Percentiles rank a stretch among this genome's conserved stretches.
phyloP scores from a whole-genome alignment of 163 green algal genomes.

The Smithsoniella earleae region DNA sequence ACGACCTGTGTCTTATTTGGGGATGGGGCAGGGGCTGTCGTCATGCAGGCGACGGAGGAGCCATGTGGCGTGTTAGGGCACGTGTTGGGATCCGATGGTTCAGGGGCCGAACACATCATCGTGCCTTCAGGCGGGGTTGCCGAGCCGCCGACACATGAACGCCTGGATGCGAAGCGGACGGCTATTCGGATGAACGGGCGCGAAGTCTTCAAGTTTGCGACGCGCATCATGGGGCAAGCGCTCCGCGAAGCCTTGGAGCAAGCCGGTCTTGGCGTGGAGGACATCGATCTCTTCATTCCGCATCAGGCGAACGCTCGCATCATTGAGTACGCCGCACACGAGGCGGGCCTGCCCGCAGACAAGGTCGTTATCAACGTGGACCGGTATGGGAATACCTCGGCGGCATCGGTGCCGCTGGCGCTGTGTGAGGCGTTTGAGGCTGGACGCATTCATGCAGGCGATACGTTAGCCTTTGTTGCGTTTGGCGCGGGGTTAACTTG shows the following conservation, averaged over 20 bases:
- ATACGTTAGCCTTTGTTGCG: constrained; percentile 82
- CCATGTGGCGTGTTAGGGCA: too few relatives aligned
- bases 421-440: constrained; percentile 83
- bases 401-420: constrained; percentile 86
- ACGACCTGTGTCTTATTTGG: too few relatives aligned
- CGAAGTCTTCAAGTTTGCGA: constrained; percentile 98
- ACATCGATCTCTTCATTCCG: too few relatives aligned
- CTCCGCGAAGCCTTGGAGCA: constrained; percentile 60
- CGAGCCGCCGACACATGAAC: too few relatives aligned
- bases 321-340: constrained; percentile 72
- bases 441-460: constrained; percentile 67
- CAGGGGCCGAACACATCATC: constrained; percentile 81
- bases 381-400: constrained; percentile 94
- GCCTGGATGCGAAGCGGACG: too few relatives aligned
- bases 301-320: constrained; percentile 97
- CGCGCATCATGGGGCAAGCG: constrained; percentile 75
- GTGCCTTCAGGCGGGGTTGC: too few relatives aligned
- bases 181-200: constrained; percentile 86
- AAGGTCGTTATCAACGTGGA: constrained; percentile 83
- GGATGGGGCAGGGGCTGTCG: too few relatives aligned
- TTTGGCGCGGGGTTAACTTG: constrained; percentile 93
- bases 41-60: too few relatives aligned
- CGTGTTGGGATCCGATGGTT: too few relatives aligned
- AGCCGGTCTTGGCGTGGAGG: constrained; percentile 56
- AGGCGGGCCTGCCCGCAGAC: constrained; percentile 55